Percentiles rank a stretch among this genome's conserved stretches.
Evolutionary conservation across 805 yeast genomes (phyloP).

Genomic region (Blastobotrys robertii): DNA sequence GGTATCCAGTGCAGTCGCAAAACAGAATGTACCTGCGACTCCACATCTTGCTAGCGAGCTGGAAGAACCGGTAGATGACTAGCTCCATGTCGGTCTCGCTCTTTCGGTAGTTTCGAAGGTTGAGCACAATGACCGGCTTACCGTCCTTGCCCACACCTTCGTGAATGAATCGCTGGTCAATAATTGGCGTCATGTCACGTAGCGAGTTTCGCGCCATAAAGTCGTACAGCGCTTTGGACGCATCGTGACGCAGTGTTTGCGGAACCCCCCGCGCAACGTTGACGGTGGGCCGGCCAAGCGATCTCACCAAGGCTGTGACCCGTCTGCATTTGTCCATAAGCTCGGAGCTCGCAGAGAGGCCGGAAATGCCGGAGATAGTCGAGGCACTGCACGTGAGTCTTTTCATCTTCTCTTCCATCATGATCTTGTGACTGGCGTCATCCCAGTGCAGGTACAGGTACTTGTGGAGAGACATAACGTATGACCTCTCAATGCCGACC

Average conservation of each 20-base stretch:
- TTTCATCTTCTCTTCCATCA: constrained; percentile 14
- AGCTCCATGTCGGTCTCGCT: constrained; percentile 37
- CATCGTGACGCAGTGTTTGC: constrained; percentile 1
- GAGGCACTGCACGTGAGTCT: constrained; percentile 3
- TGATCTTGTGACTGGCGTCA: constrained; percentile 20
- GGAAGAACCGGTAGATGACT: constrained; percentile 50
- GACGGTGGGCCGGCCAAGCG: constrained; percentile 13
- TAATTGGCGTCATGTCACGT: constrained; percentile 38
- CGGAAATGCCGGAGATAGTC: no score
- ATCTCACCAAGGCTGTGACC: constrained; percentile 10
- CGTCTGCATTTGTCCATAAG: constrained; percentile 4
- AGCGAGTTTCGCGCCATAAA: constrained; percentile 62
- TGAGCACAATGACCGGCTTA: constrained; percentile 50
- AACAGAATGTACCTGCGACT: constrained; percentile 52
- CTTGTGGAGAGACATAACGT: constrained; percentile 35
- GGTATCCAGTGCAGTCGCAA: constrained; percentile 58
- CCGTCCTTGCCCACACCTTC: constrained; percentile 68
- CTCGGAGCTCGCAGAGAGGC: not conserved
- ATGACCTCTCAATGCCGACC: not conserved
- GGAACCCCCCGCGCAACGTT: constrained; percentile 3
- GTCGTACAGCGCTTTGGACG: constrained; percentile 42
- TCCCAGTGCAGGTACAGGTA: constrained; percentile 43
- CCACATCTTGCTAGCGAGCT: constrained; percentile 63
- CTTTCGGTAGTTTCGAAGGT: constrained; percentile 31
- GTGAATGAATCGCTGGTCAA: constrained; percentile 41